Evolutionary conservation across 2,329 filamentous ascomycete genomes (phyloP), one percentile per base, ranked within the genome.

Genomic region (Colletotrichum costaricense): DNA sequence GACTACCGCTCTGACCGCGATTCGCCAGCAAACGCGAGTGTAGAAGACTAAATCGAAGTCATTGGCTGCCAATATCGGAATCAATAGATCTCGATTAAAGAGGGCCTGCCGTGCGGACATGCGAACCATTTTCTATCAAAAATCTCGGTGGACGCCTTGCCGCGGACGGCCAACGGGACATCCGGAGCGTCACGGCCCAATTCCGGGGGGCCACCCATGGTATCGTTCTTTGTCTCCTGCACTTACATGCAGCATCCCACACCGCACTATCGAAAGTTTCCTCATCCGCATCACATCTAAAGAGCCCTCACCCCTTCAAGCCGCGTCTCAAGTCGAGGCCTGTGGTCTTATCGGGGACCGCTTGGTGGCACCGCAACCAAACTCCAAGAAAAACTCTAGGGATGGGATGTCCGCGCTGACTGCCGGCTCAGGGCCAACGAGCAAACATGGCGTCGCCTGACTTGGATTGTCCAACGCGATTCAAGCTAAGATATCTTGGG

Each of bases 131-230:
- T 22, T 49, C 42, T 49, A 19, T 42, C 38, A 42, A 22, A 19
- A n/a, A 49, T 22, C 19, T 59, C 71, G 68, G 52, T 72, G 57
- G 68, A 35, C 58, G 72, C 72, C 72, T 68, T 60, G 28, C 70
- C 59, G 65, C 59, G 64, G 58, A 56, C 57, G 52, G 57, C 64
- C 56, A 16, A 26, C 49, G 60, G 67, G 42, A 52, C 60, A 24
- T 56, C 65, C 67, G 71, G 67, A 22, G 58, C 42, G 55, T 66
- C 28, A 60, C 60, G 67, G 56, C 22, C 67, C 26, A 52, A 52
- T 22, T 22, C 55, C 67, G 59, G 67, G 19, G 14, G 6, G 30
- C 46, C 16, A 16, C 38, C 19, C 56, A 70, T 46, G 35, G 60
- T 30, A 65, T 57, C 60, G 63, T n/a, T 65, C 60, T 57, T 70